phyloP scores from a whole-genome alignment of 768 basidiomycete genomes.

The Tephrocybe sp. region DNA sequence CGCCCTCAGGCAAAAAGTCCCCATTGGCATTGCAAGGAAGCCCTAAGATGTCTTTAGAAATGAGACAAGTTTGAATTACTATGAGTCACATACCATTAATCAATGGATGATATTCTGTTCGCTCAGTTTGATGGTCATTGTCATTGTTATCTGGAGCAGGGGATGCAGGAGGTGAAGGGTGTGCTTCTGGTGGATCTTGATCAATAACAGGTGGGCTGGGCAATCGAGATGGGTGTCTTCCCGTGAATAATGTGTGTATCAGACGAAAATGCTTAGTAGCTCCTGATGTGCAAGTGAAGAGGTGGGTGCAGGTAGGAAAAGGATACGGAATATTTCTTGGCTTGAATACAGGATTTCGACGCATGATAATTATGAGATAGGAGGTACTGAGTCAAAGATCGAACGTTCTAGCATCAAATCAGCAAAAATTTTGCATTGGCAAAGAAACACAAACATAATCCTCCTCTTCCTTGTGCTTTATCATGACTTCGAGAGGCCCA shows the following conservation, averaged over 20 bases:
- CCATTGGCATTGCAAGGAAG: constrained; percentile 3
- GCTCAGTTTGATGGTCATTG: not conserved
- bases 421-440: not conserved
- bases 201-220: too few species aligned
- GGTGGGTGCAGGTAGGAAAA: not conserved
- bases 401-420: not conserved
- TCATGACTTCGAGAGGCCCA: not conserved
- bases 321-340: not conserved
- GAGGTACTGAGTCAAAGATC: not conserved
- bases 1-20: not conserved
- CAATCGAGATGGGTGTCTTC: too few species aligned
- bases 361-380: not conserved
- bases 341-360: not conserved
- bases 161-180: not conserved
- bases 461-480: not conserved
- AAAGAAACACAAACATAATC: not conserved
- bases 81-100: not conserved
- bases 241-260: not conserved
- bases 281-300: not conserved
- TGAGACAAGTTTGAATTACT: not conserved
- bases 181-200: too few species aligned
- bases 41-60: not conserved
- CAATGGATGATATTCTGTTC: not conserved
- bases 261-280: not conserved
- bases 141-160: not conserved